Conservation (phyloP, 208 protist genomes). For the Leishmania amazonensis region DNA sequence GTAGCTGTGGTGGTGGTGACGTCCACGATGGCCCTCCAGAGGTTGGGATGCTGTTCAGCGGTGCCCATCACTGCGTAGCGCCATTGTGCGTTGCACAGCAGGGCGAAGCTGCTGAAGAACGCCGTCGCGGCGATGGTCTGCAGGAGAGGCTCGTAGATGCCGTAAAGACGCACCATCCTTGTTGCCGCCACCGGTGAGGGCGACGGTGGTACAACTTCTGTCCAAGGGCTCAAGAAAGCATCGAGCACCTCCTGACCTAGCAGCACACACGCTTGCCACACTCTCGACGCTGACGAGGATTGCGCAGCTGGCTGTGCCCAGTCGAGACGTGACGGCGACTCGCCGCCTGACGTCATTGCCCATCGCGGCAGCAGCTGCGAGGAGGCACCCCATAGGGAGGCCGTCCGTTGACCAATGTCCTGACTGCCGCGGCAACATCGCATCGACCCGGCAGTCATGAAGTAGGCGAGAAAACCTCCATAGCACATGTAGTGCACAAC, state of each 20-base stretch:
- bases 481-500: constrained; percentile 17
- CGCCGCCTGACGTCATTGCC: not conserved
- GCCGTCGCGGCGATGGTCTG: constrained; percentile 25
- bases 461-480: constrained; percentile 24
- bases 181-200: not conserved
- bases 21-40: constrained; percentile 12
- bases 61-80: constrained; percentile 16
- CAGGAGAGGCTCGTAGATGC: constrained; percentile 1
- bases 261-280: not conserved
- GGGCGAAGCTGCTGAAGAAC: constrained; percentile 26
- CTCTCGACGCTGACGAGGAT: not conserved
- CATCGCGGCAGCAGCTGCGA: not conserved
- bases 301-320: not conserved
- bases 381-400: not conserved
- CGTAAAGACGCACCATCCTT: not conserved
- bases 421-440: not conserved
- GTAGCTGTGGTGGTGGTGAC: not conserved
- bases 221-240: constrained; percentile 18
- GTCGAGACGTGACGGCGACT: not conserved
- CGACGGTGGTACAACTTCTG: not conserved
- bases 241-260: not conserved
- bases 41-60: constrained; percentile 4
- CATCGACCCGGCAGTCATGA: not conserved
- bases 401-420: not conserved
- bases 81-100: constrained; percentile 24